A percentile compares a stretch with the other conserved stretches of the same genome.
Evolutionary conservation across 2,329 filamentous ascomycete species (phyloP).

Genomic region (Ophiostoma sp.): DNA sequence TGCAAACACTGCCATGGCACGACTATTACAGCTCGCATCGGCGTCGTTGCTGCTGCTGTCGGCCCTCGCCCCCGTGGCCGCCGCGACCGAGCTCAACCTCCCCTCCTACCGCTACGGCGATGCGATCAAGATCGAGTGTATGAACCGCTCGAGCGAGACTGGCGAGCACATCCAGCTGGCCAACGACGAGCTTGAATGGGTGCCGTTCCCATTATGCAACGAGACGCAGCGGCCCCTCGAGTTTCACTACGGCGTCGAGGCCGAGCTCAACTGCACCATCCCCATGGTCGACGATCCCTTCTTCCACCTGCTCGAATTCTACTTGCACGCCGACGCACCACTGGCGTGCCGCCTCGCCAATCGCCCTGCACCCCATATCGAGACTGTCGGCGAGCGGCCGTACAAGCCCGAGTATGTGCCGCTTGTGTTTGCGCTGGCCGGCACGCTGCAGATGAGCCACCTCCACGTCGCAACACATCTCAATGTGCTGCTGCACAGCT

Average conservation of each 20-base stretch:
- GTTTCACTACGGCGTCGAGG: slow-evolving; percentile 77
- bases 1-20: slow-evolving; percentile 15
- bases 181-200: slow-evolving; percentile 80
- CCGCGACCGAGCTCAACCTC: slow-evolving; percentile 40
- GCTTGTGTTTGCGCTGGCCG: slow-evolving; percentile 80
- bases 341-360: slow-evolving; percentile 85
- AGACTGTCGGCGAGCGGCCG: slow-evolving; percentile 49
- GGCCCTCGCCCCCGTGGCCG: slow-evolving; percentile 27
- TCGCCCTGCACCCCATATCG: slow-evolving; percentile 57
- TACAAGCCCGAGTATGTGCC: slow-evolving; percentile 64
- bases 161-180: slow-evolving; percentile 83
- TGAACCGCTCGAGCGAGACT: slow-evolving; percentile 70
- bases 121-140: slow-evolving; percentile 63
- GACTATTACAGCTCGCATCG: slow-evolving; percentile 10
- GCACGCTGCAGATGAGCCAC: slow-evolving; percentile 81
- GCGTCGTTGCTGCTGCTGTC: slow-evolving; percentile 15
- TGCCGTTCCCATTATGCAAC: slow-evolving; percentile 84
- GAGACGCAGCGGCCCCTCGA: slow-evolving; percentile 79
- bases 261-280: slow-evolving; percentile 79
- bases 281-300: slow-evolving; percentile 70
- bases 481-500: slow-evolving; percentile 78
- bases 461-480: slow-evolving; percentile 85
- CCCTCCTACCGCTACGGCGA: slow-evolving; percentile 64
- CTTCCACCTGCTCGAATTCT: slow-evolving; percentile 92
- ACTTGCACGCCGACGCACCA: slow-evolving; percentile 93